Base-by-base conservation (phyloP, 345 rosid genomes). In the Leavenworthia alabamica region DNA sequence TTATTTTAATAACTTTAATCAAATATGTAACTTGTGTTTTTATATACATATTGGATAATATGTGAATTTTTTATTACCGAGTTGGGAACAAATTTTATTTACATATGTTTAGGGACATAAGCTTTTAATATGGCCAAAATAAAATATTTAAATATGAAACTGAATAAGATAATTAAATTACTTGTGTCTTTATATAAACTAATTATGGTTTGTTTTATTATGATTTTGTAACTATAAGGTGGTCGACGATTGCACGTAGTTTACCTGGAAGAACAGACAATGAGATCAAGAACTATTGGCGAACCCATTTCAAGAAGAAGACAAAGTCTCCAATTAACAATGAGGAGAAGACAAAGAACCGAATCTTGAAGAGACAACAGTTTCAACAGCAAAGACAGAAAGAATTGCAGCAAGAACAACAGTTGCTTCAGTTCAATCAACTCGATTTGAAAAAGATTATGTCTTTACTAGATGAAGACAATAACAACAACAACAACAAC, bases 161-260 rank as follows among this genome's bases (percentile, higher is more conserved):
- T 37, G 2, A 36, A 36, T 36, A 36, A n/a, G 15, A 36, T 55
- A 36, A 5, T 1, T 13, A 36, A 5, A 1, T 13, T 13, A 4
- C 29, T 23, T 11, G 3, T 56, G 23, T 51, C 31, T 32, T 65
- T 11, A 31, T 45, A 3, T 48, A 4, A 24, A 41, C 16, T 31
- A 37, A 37, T 37, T 37, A 6, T 37, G 7, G 45, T 58, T 32
- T 58, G 5, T 41, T 14, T n/a, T 52, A 32, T 36, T 16, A 54
- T 11, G 31, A 29, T 32, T 39, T 39, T 54, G 31, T 39, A 11
- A 48, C 29, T 53, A 40, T 76, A 90, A 90, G 97, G 69, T 90
- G 97, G 97, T 87, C 97, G 4, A 87, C 97, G 8, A 90, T 90
- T 55, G 96, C 97, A 4, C 77, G 97, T 64, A 90, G 93, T 71